Percentiles rank a stretch among this genome's conserved stretches.
Evolutionary conservation across 345 rosid genomes (phyloP).

Genomic region (Limnanthes douglasii): DNA sequence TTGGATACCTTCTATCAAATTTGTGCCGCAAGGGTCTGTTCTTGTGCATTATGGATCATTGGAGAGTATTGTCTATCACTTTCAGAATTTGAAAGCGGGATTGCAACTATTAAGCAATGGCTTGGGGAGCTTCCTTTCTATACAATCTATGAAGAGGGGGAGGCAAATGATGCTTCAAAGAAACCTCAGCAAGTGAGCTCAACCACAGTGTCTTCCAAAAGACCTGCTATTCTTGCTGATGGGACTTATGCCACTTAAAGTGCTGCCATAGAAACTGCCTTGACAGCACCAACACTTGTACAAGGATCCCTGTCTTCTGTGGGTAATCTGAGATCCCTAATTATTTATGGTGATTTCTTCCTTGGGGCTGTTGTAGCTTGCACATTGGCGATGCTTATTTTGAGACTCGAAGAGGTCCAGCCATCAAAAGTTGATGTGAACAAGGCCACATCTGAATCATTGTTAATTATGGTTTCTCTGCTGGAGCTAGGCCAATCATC

Average conservation of each 20-base stretch:
- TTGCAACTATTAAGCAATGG: constrained; percentile 57
- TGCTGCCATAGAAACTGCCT: constrained; percentile 74
- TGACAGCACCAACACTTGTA: constrained; percentile 47
- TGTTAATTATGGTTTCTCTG: constrained; percentile 57
- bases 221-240: constrained; percentile 73
- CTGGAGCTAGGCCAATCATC: constrained; percentile 63
- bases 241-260: constrained; percentile 81
- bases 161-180: constrained; percentile 34
- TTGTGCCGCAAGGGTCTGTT: constrained; percentile 66
- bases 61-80: constrained; percentile 69
- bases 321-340: constrained; percentile 45
- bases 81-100: constrained; percentile 64
- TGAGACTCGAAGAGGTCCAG: constrained; percentile 73
- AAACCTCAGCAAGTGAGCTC: constrained; percentile 31
- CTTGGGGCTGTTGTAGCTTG: constrained; percentile 76
- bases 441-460: constrained; percentile 33
- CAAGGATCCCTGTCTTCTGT: constrained; percentile 52
- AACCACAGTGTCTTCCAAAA: constrained; percentile 40
- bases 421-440: constrained; percentile 46
- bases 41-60: constrained; percentile 74
- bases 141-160: constrained; percentile 47
- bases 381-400: constrained; percentile 52
- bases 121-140: constrained; percentile 69
- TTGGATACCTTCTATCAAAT: constrained; percentile 77
- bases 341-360: constrained; percentile 70